Evolutionary conservation across 371 early-diverging fungal species (phyloP), one percentile per base, ranked within the genome.

Genomic region (Actinomucor elegans): DNA sequence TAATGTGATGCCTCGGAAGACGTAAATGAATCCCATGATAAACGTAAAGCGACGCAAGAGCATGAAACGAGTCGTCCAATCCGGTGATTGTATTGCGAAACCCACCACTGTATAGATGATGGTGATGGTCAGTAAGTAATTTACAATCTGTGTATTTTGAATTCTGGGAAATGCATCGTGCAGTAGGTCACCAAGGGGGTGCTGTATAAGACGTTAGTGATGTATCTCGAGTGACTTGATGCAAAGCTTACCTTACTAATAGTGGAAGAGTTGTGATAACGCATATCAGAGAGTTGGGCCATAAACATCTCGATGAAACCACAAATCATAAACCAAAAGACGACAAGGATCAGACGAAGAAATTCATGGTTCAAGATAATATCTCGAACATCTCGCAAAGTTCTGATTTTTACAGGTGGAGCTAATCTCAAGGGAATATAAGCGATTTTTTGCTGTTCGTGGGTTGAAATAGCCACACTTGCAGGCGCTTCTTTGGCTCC

Each of bases 1-100:
- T 17, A 89, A 51, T 0, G 87, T 85, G 28, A 88, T 66, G 3
- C 79, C 73, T 31, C 90, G 76, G 36, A 85, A 67, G 5, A 84
- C 54, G 41, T 86, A 87, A 12, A 90, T 52, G 0, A 66, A 57
- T 0, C 78, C 77, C 48, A 85, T 75, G 35, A 87, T 66, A 75
- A 86, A 85, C 10, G 68, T 62, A 15, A 75, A 69, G 17, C 91
- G 77, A 11, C 91, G 72, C 18, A 88, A 28, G 3, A 85, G 59
- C 20, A 84, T 75, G 10, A 71, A 55, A 12, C 86, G 73, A 3
- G 77, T 67, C 1, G 68, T 69, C 82, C 79, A 76, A 27, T 66
- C 69, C 14, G 78, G 79, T 32, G 74, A 77, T 24, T 78, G 68
- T 2, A 81, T n/a, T 1, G 67, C 58, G 44, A 77, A 73, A 3